These are phyloP conservation scores for Cytospora piceae DNA, from an alignment of 2,329 filamentous ascomycete genomes.

Conservation along the genomic window DNA sequence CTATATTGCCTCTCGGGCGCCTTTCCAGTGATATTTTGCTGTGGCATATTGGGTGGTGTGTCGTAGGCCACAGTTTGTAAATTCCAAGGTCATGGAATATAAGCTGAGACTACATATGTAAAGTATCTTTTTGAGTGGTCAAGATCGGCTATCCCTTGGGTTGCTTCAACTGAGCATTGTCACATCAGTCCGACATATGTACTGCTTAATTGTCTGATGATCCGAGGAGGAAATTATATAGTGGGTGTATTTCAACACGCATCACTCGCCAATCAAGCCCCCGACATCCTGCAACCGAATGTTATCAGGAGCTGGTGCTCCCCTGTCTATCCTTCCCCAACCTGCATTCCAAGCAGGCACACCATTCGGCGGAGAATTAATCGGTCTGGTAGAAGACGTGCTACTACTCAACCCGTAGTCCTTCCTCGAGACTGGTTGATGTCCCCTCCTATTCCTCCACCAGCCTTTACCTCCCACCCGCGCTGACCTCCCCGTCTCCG, in stretches of 20 bases:
- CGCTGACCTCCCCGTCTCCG: constrained; percentile 25
- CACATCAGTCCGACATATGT: too few relatives aligned
- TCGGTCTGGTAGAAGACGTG: constrained; percentile 24
- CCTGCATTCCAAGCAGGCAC: constrained; percentile 45
- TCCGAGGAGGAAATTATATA: background rate
- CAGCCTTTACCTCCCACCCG: constrained; percentile 30
- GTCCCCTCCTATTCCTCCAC: constrained; percentile 32
- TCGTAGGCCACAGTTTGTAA: too few relatives aligned
- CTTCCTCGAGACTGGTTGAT: constrained; percentile 24
- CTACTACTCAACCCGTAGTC: constrained; percentile 25
- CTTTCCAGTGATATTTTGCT: too few relatives aligned
- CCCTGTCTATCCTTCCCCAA: constrained; percentile 45
- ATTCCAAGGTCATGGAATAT: too few relatives aligned
- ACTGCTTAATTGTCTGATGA: background rate
- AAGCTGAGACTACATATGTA: too few relatives aligned
- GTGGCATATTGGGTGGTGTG: too few relatives aligned
- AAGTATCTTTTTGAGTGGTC: too few relatives aligned
- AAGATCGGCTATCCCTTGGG: too few relatives aligned
- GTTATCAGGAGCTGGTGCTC: constrained; percentile 39
- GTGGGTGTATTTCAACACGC: background rate
- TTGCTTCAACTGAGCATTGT: too few relatives aligned
- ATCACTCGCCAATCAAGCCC: constrained; percentile 36
- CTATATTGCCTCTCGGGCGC: background rate
- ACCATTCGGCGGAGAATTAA: constrained; percentile 34
- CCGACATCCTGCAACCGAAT: constrained; percentile 45